phyloP scores from a whole-genome alignment of 2,329 filamentous ascomycete genomes.

The Xylariales sp. region DNA sequence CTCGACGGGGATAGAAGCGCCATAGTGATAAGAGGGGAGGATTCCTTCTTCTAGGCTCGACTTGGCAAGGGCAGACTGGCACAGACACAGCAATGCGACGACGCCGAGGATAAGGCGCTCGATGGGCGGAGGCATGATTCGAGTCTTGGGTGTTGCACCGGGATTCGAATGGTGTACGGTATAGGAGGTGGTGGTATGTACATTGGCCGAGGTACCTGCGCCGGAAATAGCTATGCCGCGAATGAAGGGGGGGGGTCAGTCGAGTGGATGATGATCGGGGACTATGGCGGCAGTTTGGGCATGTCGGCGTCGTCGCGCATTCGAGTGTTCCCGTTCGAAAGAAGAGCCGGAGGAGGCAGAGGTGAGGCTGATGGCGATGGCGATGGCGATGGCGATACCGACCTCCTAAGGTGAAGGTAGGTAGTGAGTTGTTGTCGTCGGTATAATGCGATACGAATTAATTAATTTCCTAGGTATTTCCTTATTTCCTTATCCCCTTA shows the following conservation, averaged over 20 bases:
- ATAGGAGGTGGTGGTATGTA: constrained; percentile 19
- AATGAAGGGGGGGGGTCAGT: background rate
- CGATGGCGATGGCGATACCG: too few species aligned
- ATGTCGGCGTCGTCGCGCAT: constrained; percentile 25
- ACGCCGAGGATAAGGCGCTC: constrained; percentile 39
- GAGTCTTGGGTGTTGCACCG: background rate
- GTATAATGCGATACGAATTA: too few species aligned
- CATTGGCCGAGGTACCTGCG: background rate
- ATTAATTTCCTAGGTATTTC: too few species aligned
- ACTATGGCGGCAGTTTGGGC: constrained; percentile 25
- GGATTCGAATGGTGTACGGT: constrained; percentile 14
- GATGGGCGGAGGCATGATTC: constrained; percentile 44
- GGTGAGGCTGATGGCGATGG: too few species aligned
- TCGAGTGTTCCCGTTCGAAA: background rate
- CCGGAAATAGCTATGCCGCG: background rate
- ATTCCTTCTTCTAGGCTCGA: constrained; percentile 52
- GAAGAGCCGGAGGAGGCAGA: background rate
- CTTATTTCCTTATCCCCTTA: too few species aligned
- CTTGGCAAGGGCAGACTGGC: constrained; percentile 35
- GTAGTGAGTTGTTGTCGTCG: too few species aligned
- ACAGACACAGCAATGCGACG: constrained; percentile 33
- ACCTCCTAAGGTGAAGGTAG: too few species aligned
- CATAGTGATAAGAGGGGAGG: constrained; percentile 73
- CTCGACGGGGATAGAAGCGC: constrained; percentile 74
- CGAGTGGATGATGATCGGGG: background rate